Conservation (phyloP, 2,329 filamentous ascomycete species). For the Nemania sp. region DNA sequence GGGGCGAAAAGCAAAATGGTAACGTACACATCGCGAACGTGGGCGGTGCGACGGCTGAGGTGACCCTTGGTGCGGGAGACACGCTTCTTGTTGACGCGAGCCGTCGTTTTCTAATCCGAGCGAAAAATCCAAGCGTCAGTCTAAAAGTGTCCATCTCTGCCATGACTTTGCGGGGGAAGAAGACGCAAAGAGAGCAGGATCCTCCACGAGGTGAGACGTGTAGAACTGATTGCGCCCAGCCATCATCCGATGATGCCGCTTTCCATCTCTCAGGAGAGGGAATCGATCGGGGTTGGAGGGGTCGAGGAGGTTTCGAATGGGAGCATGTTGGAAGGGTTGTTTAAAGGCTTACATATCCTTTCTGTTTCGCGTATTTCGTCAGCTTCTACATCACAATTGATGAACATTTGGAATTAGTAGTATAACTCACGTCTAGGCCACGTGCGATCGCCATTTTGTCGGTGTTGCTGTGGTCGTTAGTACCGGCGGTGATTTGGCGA, state of each 20-base stretch:
- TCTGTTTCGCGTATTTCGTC: slow-evolving; percentile 17
- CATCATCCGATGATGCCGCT: slow-evolving; percentile 8
- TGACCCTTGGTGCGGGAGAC: slow-evolving; percentile 90
- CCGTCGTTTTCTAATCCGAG: slow-evolving; percentile 73
- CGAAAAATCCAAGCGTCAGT: slow-evolving; percentile 46
- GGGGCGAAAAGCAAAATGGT: not conserved
- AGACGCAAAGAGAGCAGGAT: slow-evolving; percentile 58
- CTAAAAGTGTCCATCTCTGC: slow-evolving; percentile 59
- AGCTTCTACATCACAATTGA: not conserved
- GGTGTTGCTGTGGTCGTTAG: slow-evolving; percentile 29
- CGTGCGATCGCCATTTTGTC: slow-evolving; percentile 29
- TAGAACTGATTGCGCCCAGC: slow-evolving; percentile 24
- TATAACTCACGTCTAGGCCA: slow-evolving; percentile 27
- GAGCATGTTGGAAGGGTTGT: slow-evolving; percentile 1
- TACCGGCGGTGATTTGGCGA: slow-evolving; percentile 18
- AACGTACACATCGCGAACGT: slow-evolving; percentile 79
- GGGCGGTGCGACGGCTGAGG: slow-evolving; percentile 93
- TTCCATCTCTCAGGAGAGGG: slow-evolving; percentile 7
- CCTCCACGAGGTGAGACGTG: slow-evolving; percentile 74
- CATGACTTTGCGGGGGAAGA: slow-evolving; percentile 35
- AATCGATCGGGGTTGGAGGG: slow-evolving; percentile 16
- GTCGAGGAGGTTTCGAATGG: slow-evolving; percentile 7
- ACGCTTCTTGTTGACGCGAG: slow-evolving; percentile 75
- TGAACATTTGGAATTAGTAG: not conserved
- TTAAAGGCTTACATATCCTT: slow-evolving; percentile 27